A percentile compares a stretch with the other conserved stretches of the same genome.
Conservation (phyloP, 257 asterid species). For the Jacaranda mimosifolia region DNA sequence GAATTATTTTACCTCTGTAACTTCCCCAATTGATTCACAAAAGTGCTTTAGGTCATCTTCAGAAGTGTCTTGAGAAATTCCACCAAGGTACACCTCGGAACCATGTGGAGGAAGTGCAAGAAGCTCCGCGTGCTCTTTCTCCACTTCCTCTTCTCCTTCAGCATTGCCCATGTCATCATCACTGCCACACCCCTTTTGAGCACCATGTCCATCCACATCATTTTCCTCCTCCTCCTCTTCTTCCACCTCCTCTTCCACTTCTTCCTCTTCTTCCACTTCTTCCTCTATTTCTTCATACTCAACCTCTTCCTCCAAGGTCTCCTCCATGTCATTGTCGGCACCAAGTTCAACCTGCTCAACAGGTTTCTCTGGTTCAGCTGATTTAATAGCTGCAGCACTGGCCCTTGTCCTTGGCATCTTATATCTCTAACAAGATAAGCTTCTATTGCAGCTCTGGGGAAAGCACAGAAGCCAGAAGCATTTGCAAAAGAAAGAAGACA, state of each 20-base stretch:
- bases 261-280: conserved; percentile 61
- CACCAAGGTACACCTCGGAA: conserved; percentile 75
- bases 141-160: conserved; percentile 48
- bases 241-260: conserved; percentile 55
- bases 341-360: conserved; percentile 58
- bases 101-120: conserved; percentile 85
- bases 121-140: conserved; percentile 65
- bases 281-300: conserved; percentile 79
- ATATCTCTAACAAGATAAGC: conserved; percentile 57
- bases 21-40: conserved; percentile 70
- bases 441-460: conserved; percentile 65
- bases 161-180: conserved; percentile 52
- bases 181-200: conserved; percentile 37
- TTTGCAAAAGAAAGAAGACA: conserved; percentile 73
- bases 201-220: conserved; percentile 35
- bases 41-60: conserved; percentile 64
- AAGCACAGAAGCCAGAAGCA: conserved; percentile 64
- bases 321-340: conserved; percentile 61
- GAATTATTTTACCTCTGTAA: conserved; percentile 61
- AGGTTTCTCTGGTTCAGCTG: conserved; percentile 53
- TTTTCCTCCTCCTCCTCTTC: conserved; percentile 54
- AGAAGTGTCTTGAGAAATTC: conserved; percentile 60
- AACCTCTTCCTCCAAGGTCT: conserved; percentile 61
- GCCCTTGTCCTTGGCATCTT: conserved; percentile 77
- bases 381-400: conserved; percentile 49